phyloP scores from a whole-genome alignment of 2,329 filamentous ascomycete genomes.

The Colletotrichum orchidophilum region DNA sequence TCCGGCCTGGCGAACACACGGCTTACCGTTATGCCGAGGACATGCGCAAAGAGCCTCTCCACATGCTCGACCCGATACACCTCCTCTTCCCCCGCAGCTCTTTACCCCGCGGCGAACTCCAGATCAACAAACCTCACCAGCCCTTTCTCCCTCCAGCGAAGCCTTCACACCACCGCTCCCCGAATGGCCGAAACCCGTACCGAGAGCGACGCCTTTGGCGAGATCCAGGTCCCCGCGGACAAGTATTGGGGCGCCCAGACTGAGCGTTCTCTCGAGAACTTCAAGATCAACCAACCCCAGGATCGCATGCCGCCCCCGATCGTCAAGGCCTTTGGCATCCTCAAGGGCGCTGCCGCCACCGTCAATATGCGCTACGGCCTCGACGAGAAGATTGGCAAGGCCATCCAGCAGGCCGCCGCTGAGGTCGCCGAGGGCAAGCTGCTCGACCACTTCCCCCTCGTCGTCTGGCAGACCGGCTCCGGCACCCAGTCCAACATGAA shows the following conservation, averaged over 20 bases:
- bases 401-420: conserved; percentile 92
- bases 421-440: conserved; percentile 96
- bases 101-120: conserved; percentile 29
- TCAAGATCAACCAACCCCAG: conserved; percentile 99
- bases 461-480: conserved; percentile 99
- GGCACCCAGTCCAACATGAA: conserved; percentile 99
- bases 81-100: conserved; percentile 27
- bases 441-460: conserved; percentile 95
- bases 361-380: conserved; percentile 97
- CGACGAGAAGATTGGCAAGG: conserved; percentile 78
- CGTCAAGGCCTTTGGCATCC: conserved; percentile 91
- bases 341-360: conserved; percentile 94
- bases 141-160: conserved; percentile 29
- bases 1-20: conserved; percentile 31
- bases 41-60: conserved; percentile 32
- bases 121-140: conserved; percentile 20
- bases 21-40: conserved; percentile 32
- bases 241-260: conserved; percentile 99
- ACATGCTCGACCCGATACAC: conserved; percentile 31
- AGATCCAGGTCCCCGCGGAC: conserved; percentile 89
- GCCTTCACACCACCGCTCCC: conserved; percentile 54
- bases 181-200: conserved; percentile 72
- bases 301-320: conserved; percentile 97
- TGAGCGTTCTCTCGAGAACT: conserved; percentile 95
- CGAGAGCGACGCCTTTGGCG: conserved; percentile 97